Conservation (phyloP, 306 rosid genomes). For the Astragalus membranaceus region DNA sequence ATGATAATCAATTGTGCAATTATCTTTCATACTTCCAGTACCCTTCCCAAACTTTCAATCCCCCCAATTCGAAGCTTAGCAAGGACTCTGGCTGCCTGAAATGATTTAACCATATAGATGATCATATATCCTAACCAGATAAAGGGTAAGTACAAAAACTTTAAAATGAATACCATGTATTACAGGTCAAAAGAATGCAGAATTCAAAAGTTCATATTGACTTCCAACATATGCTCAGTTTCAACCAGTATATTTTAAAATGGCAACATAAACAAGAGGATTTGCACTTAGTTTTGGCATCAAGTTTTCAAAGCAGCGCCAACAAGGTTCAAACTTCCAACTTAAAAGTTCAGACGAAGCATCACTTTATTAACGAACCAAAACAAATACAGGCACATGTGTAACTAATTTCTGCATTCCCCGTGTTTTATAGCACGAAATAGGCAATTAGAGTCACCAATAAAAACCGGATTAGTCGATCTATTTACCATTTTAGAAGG, state of each 20-base stretch:
- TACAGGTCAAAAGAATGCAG: background rate
- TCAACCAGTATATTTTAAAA: background rate
- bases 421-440: background rate
- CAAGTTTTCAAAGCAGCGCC: conserved; percentile 2
- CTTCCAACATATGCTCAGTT: conserved; percentile 1
- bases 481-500: conserved; percentile 36
- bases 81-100: conserved; percentile 54
- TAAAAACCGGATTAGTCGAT: background rate
- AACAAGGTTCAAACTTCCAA: conserved; percentile 2
- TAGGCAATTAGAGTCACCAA: background rate
- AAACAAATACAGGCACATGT: conserved; percentile 6
- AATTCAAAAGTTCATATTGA: background rate
- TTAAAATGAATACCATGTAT: background rate
- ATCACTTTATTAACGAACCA: background rate
- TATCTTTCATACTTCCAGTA: conserved; percentile 19
- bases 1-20: conserved; percentile 18
- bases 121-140: conserved; percentile 13
- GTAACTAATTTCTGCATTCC: background rate
- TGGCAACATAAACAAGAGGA: background rate
- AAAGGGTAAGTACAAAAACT: background rate
- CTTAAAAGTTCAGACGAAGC: background rate
- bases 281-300: background rate
- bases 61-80: conserved; percentile 42
- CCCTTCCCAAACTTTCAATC: conserved; percentile 32
- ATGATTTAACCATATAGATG: conserved; percentile 20